These are phyloP conservation scores for Chaetomiaceae sp. DNA, from an alignment of 2,329 filamentous ascomycete genomes.

Conservation along the genomic window DNA sequence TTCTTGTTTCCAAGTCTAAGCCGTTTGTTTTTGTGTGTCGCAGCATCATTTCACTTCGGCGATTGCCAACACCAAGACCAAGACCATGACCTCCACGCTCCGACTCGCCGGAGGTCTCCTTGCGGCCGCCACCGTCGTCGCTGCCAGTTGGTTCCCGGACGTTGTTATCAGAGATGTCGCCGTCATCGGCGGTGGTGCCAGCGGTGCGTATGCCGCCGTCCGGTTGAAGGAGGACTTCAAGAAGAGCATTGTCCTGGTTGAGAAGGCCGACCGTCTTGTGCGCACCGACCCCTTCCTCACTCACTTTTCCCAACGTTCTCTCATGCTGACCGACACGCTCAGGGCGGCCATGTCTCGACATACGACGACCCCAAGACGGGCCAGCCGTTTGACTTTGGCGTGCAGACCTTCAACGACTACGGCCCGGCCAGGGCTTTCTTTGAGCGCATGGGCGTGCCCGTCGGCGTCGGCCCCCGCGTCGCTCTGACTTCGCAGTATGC, in stretches of 20 bases:
- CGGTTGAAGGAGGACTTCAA: slow-evolving; percentile 35
- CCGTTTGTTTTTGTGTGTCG: no score
- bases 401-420: slow-evolving; percentile 37
- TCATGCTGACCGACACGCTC: slow-evolving; percentile 15
- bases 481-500: slow-evolving; percentile 32
- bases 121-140: slow-evolving; percentile 5
- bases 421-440: slow-evolving; percentile 42
- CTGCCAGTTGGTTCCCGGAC: neutral
- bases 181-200: slow-evolving; percentile 36
- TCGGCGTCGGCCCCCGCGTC: slow-evolving; percentile 25
- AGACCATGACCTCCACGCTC: neutral
- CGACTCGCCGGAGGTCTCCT: slow-evolving; percentile 3
- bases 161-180: slow-evolving; percentile 29
- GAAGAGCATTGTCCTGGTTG: slow-evolving; percentile 35
- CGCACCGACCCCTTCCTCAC: neutral
- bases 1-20: no score
- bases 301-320: no score
- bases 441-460: slow-evolving; percentile 38
- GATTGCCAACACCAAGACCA: neutral
- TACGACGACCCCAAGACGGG: slow-evolving; percentile 41
- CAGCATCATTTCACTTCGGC: no score
- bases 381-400: slow-evolving; percentile 34
- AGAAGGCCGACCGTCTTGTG: slow-evolving; percentile 34
- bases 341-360: slow-evolving; percentile 49
- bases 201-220: slow-evolving; percentile 37